A percentile compares a stretch with the other conserved stretches of the same genome.
These are phyloP conservation scores for Malus asiatica DNA, from an alignment of 306 rosid species.

Conservation along the genomic window DNA sequence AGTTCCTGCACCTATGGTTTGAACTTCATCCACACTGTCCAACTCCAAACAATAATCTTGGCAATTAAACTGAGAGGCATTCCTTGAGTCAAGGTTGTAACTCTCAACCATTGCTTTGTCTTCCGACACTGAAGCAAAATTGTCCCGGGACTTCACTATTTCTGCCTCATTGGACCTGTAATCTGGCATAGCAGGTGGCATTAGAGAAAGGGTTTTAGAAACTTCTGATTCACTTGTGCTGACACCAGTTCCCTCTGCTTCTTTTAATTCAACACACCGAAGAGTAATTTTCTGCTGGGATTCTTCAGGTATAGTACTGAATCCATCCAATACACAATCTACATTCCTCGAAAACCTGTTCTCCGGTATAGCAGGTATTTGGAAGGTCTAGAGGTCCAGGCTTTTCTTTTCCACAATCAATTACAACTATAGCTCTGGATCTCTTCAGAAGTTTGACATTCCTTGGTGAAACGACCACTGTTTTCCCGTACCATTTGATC, in stretches of 20 bases:
- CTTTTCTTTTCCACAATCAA: not conserved
- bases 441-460: conserved; percentile 25
- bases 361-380: conserved; percentile 5
- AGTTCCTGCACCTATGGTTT: not conserved
- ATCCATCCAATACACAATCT: not conserved
- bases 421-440: conserved; percentile 6
- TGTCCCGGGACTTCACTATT: conserved; percentile 10
- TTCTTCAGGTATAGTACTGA: not conserved
- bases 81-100: conserved; percentile 1
- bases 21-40: conserved; percentile 21
- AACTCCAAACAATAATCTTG: conserved; percentile 1
- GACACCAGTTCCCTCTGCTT: conserved; percentile 3
- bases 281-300: not conserved
- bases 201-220: not conserved
- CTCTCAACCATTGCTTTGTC: conserved; percentile 5
- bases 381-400: conserved; percentile 11
- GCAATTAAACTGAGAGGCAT: conserved; percentile 1
- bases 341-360: conserved; percentile 14
- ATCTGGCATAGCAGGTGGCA: conserved; percentile 9
- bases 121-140: not conserved
- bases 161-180: conserved; percentile 1
- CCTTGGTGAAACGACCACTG: conserved; percentile 8
- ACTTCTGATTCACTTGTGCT: conserved; percentile 15
- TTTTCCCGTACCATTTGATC: conserved; percentile 19
- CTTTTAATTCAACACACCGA: not conserved